phyloP scores from a whole-genome alignment of 495 filamentous ascomycete species.

The Lasiosphaeria miniovina region DNA sequence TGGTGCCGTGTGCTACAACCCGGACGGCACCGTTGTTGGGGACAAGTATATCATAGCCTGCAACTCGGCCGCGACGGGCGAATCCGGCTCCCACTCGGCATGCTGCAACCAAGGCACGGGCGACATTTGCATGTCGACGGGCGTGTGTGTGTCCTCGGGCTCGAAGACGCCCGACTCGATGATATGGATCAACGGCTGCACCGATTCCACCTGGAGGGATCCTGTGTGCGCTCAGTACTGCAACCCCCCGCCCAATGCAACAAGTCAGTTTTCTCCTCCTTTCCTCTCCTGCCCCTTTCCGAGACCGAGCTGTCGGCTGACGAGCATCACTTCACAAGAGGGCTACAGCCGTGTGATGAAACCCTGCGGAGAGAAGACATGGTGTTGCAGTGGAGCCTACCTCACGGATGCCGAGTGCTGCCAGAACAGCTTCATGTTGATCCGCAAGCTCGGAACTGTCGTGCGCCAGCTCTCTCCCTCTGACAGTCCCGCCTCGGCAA shows the following conservation, averaged over 20 bases:
- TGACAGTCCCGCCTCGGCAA: too few relatives aligned
- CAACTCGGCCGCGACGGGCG: neutral
- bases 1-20: neutral
- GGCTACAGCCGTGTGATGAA: neutral
- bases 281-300: neutral
- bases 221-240: neutral
- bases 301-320: too few relatives aligned
- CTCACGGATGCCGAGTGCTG: neutral
- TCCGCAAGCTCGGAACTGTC: neutral
- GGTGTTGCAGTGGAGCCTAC: neutral
- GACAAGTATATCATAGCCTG: neutral
- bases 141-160: neutral
- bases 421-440: neutral
- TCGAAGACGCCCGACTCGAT: neutral
- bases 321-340: too few relatives aligned
- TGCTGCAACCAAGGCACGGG: neutral
- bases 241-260: neutral
- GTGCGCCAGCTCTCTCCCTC: neutral
- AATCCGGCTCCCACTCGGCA: neutral
- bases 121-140: neutral
- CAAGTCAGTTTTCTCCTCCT: neutral
- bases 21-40: neutral
- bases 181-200: neutral
- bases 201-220: neutral
- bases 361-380: neutral